Conservation (phyloP, 208 protist species). For the Acanthamoeba royreba region DNA sequence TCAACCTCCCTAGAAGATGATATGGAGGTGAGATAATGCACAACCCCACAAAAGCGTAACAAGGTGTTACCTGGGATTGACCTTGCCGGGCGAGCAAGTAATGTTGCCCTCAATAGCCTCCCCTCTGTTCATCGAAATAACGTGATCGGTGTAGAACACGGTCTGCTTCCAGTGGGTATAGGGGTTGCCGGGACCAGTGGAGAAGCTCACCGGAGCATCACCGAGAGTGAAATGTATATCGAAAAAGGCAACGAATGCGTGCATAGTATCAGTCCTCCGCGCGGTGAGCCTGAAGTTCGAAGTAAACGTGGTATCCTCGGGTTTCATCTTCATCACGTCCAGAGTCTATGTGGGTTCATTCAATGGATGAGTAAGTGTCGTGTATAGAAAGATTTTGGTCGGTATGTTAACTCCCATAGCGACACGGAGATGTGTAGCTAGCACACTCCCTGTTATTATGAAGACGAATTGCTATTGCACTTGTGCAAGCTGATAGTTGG, state of each 20-base stretch:
- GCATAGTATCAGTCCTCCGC: conserved; percentile 68
- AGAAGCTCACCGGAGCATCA: conserved; percentile 77
- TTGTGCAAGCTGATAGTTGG: background rate
- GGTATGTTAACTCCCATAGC: background rate
- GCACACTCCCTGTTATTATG: background rate
- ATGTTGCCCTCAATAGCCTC: background rate
- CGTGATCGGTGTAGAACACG: conserved; percentile 92
- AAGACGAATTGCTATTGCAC: background rate
- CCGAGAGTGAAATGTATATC: conserved; percentile 80
- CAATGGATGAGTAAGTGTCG: background rate
- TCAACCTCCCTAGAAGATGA: background rate
- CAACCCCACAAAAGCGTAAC: background rate
- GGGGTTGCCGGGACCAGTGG: conserved; percentile 69
- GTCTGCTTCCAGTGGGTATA: conserved; percentile 95
- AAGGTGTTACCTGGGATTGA: background rate
- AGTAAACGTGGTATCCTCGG: conserved; percentile 79
- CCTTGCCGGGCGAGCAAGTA: background rate
- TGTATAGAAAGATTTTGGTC: background rate
- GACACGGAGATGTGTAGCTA: conserved; percentile 35
- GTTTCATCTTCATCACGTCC: conserved; percentile 78
- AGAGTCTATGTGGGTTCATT: background rate
- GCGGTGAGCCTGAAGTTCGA: conserved; percentile 71
- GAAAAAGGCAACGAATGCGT: conserved; percentile 86
- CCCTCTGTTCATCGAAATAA: background rate
- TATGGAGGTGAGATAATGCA: background rate